These are phyloP conservation scores for Nicotiana tabacum DNA, from an alignment of 257 asterid species.

Conservation along the genomic window DNA sequence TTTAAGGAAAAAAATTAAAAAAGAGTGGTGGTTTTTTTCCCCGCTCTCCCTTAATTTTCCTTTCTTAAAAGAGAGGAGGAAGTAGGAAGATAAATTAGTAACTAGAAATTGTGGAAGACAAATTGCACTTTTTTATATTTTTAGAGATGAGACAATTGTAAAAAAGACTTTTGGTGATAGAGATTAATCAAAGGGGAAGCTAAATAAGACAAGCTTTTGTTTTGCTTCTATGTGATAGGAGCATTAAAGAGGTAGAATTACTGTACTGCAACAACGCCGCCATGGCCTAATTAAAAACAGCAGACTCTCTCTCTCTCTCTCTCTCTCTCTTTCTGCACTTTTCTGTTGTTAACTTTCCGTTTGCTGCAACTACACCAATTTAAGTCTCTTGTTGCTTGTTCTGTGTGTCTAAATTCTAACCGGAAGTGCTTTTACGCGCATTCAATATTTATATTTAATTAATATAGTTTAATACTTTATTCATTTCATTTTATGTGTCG, in stretches of 20 bases:
- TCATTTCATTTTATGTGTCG: no score
- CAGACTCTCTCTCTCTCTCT: neutral
- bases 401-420: neutral
- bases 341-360: neutral
- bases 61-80: neutral
- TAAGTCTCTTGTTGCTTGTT: neutral
- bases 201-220: neutral
- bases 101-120: neutral
- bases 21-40: neutral
- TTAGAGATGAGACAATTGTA: no score
- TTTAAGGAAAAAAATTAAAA: neutral
- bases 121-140: no score
- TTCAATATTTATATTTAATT: no score
- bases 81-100: neutral
- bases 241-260: neutral
- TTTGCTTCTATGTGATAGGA: neutral
- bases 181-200: no score
- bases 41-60: neutral
- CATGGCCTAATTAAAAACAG: constrained; percentile 2
- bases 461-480: no score
- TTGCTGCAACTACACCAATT: neutral
- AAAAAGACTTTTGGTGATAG: no score
- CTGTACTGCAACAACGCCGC: constrained; percentile 4
- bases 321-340: neutral
- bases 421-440: no score